Evolutionary conservation across 2,329 filamentous ascomycete species (phyloP).

Genomic region (Ophiostoma sp.): DNA sequence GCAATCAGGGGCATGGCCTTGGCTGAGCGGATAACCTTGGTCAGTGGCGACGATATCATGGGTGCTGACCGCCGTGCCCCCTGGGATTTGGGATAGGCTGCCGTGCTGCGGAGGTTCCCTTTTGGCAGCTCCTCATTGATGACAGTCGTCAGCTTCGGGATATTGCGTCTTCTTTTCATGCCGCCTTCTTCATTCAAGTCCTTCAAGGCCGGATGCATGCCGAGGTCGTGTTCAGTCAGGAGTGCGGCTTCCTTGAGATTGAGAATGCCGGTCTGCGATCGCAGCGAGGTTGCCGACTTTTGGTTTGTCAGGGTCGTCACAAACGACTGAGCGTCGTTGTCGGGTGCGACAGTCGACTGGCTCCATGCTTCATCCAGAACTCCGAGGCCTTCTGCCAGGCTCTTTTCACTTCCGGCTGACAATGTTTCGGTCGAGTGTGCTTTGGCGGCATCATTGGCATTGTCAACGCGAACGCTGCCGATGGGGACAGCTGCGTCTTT

Average conservation of each 20-base stretch:
- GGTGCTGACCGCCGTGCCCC: slow-evolving; percentile 32
- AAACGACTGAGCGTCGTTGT: slow-evolving; percentile 31
- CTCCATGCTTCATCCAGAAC: slow-evolving; percentile 30
- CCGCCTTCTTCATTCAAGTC: background rate
- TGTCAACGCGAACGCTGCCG: slow-evolving; percentile 25
- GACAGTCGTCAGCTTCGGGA: background rate
- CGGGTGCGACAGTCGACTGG: slow-evolving; percentile 29
- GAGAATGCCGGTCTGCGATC: slow-evolving; percentile 4
- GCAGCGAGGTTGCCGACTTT: slow-evolving; percentile 16
- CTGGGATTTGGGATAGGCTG: background rate
- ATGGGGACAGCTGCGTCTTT: slow-evolving; percentile 31
- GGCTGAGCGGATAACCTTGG: slow-evolving; percentile 26
- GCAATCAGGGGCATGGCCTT: slow-evolving; percentile 7
- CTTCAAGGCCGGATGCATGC: slow-evolving; percentile 18
- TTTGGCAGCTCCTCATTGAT: background rate
- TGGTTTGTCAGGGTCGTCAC: slow-evolving; percentile 29
- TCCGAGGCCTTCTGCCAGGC: background rate
- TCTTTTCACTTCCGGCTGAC: background rate
- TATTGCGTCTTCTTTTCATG: slow-evolving; percentile 1
- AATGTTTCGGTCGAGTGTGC: background rate
- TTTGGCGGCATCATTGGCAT: background rate
- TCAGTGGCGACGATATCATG: slow-evolving; percentile 26
- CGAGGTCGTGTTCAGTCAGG: slow-evolving; percentile 5
- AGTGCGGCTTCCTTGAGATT: slow-evolving; percentile 17
- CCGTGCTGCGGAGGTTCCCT: background rate